These are phyloP conservation scores for Pichia sp. DNA, from an alignment of 1,139 yeast genomes.

Conservation along the genomic window DNA sequence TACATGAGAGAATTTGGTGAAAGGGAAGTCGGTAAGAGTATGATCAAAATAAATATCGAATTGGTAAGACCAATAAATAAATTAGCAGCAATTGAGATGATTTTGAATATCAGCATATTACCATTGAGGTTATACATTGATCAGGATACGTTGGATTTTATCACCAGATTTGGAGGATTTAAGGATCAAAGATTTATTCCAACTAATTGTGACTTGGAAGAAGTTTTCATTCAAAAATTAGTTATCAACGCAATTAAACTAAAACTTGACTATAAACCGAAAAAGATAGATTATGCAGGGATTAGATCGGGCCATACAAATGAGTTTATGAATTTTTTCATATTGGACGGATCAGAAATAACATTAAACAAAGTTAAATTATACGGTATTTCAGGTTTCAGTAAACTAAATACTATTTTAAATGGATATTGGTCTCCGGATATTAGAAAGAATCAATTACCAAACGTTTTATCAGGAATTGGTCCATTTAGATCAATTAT, in stretches of 20 bases:
- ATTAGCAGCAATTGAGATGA: constrained; percentile 65
- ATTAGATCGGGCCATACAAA: constrained; percentile 79
- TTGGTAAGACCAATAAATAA: constrained; percentile 62
- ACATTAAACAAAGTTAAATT: constrained; percentile 54
- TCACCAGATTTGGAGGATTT: constrained; percentile 74
- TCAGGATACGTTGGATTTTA: constrained; percentile 86
- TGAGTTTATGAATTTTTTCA: constrained; percentile 83
- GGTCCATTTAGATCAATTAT: constrained; percentile 77
- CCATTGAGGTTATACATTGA: constrained; percentile 85
- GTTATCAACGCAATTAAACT: constrained; percentile 56
- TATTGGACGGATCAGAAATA: constrained; percentile 78
- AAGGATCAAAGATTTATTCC: constrained; percentile 62
- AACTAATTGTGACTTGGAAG: constrained; percentile 56
- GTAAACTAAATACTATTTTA: constrained; percentile 48
- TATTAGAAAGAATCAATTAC: constrained; percentile 69
- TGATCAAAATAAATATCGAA: constrained; percentile 50
- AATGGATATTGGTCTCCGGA: constrained; percentile 82
- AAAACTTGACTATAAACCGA: constrained; percentile 87
- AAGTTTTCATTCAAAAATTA: constrained; percentile 62
- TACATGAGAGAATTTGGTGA: constrained; percentile 64
- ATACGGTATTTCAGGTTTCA: constrained; percentile 74
- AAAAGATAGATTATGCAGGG: constrained; percentile 77
- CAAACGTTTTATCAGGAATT: constrained; percentile 75
- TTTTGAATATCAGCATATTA: constrained; percentile 47
- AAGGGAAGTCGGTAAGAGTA: constrained; percentile 61